Percentiles rank a stretch among this genome's conserved stretches.
phyloP scores from a whole-genome alignment of 2,329 filamentous ascomycete species.

The Sporothrix luriei region DNA sequence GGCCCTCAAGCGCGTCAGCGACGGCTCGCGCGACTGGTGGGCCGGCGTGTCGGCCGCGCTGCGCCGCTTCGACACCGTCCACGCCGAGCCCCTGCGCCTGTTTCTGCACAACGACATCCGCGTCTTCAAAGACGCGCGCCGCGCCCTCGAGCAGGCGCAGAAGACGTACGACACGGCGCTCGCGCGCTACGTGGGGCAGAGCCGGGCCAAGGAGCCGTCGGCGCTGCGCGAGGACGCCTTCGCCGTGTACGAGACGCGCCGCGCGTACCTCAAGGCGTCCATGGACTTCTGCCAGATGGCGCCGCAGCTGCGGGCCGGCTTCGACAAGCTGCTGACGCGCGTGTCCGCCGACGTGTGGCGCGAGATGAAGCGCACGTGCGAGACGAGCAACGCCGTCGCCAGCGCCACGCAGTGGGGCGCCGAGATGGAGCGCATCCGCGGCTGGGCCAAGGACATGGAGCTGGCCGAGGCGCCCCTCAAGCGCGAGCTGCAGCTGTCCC shows the following conservation, averaged over 20 bases:
- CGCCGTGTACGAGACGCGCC: conserved; percentile 87
- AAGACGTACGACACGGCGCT: conserved; percentile 81
- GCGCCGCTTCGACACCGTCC: conserved; percentile 73
- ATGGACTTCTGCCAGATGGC: conserved; percentile 91
- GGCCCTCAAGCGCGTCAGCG: conserved; percentile 80
- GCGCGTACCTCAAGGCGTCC: conserved; percentile 85
- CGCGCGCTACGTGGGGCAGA: conserved; percentile 78
- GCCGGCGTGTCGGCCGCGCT: conserved; percentile 70
- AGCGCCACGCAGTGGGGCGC: conserved; percentile 67
- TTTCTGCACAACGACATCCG: conserved; percentile 81
- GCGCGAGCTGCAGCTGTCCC: conserved; percentile 74
- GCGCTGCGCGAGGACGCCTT: conserved; percentile 93
- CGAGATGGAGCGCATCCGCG: conserved; percentile 88
- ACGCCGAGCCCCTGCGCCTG: conserved; percentile 77
- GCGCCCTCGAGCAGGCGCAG: conserved; percentile 75
- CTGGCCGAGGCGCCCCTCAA: conserved; percentile 80
- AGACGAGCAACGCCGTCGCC: conserved; percentile 53
- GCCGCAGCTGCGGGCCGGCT: conserved; percentile 77
- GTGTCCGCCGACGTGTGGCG: conserved; percentile 86
- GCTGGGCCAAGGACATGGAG: conserved; percentile 95
- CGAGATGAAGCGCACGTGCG: conserved; percentile 74
- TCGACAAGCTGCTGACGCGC: conserved; percentile 84
- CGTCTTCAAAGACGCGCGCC: conserved; percentile 81
- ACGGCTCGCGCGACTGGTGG: conserved; percentile 89
- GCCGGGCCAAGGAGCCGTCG: conserved; percentile 91